These are phyloP conservation scores for Gossypium stocksii DNA, from an alignment of 345 rosid species.

Conservation along the genomic window DNA sequence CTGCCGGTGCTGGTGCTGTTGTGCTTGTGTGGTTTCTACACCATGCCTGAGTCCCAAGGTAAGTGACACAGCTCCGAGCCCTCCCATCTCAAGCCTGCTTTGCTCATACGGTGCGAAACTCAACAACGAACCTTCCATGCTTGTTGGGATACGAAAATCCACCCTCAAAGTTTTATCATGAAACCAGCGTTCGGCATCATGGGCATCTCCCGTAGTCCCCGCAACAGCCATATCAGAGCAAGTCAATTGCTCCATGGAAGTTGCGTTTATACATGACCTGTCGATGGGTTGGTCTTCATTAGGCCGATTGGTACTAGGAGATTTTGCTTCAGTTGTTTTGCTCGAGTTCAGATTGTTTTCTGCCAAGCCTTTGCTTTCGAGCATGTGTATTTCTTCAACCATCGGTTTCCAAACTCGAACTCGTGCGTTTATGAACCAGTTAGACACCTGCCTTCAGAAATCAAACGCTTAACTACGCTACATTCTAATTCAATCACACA, in stretches of 20 bases:
- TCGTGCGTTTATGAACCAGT: constrained; percentile 65
- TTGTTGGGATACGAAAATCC: constrained; percentile 28
- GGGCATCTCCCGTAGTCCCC: constrained; percentile 15
- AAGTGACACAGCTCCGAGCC: constrained; percentile 45
- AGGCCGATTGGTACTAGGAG: constrained; percentile 11
- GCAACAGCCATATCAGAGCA: constrained; percentile 17
- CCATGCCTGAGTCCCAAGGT: constrained; percentile 54
- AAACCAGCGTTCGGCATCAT: constrained; percentile 23
- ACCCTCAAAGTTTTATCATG: constrained; percentile 43
- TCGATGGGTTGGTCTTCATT: constrained; percentile 22
- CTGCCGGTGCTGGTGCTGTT: constrained; percentile 41
- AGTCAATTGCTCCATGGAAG: constrained; percentile 23
- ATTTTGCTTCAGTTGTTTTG: constrained; percentile 18
- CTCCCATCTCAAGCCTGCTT: constrained; percentile 33
- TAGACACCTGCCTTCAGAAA: constrained; percentile 43
- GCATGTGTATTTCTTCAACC: constrained; percentile 64
- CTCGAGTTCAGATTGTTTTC: constrained; percentile 22
- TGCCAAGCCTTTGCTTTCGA: constrained; percentile 39
- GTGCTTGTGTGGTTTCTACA: constrained; percentile 38
- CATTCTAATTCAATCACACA: constrained; percentile 18
- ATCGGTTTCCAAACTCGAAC: constrained; percentile 65
- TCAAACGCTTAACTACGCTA: neutral
- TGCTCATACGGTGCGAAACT: constrained; percentile 37
- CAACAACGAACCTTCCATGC: constrained; percentile 35
- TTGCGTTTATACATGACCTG: constrained; percentile 15